phyloP scores from a whole-genome alignment of 2,329 filamentous ascomycete genomes.

The Clonostachys byssicola region DNA sequence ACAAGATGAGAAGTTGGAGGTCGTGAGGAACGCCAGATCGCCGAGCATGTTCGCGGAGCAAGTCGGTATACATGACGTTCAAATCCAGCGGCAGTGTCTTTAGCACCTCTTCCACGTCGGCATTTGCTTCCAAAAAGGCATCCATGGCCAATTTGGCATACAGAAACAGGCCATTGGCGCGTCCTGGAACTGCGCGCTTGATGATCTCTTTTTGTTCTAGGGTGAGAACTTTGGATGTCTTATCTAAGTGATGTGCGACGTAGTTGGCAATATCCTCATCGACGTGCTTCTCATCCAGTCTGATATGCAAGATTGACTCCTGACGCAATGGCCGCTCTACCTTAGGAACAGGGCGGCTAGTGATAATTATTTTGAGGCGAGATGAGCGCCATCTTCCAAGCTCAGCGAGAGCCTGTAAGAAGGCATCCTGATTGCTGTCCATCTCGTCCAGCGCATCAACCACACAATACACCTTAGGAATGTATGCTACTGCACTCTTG shows the following conservation, averaged over 20 bases:
- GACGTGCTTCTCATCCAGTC: conserved; percentile 26
- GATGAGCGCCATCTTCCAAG: conserved; percentile 22
- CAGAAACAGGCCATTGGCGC: conserved; percentile 35
- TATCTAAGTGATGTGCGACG: conserved; percentile 14
- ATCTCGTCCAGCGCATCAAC: conserved; percentile 43
- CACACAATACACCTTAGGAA: conserved; percentile 26
- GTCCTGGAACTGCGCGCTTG: conserved; percentile 18
- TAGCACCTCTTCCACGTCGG: too few species aligned
- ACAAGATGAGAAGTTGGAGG: conserved; percentile 29
- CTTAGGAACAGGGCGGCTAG: conserved; percentile 29
- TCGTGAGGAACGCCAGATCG: conserved; percentile 19
- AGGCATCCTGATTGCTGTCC: conserved; percentile 22
- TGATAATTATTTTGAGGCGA: conserved; percentile 33
- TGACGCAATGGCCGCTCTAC: conserved; percentile 22
- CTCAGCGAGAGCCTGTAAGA: conserved; percentile 22
- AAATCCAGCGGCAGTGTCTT: conserved; percentile 2
- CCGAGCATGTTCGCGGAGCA: conserved; percentile 3
- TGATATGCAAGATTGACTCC: conserved; percentile 18
- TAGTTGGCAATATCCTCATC: conserved; percentile 33
- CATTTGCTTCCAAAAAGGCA: not conserved
- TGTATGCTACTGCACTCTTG: not conserved
- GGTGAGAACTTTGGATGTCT: conserved; percentile 1
- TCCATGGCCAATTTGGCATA: conserved; percentile 39
- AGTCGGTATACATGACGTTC: conserved; percentile 4
- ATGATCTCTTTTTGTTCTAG: too few species aligned